These are phyloP conservation scores for Rhamnella rubrinervis DNA, from an alignment of 331 rosid genomes.

Conservation along the genomic window DNA sequence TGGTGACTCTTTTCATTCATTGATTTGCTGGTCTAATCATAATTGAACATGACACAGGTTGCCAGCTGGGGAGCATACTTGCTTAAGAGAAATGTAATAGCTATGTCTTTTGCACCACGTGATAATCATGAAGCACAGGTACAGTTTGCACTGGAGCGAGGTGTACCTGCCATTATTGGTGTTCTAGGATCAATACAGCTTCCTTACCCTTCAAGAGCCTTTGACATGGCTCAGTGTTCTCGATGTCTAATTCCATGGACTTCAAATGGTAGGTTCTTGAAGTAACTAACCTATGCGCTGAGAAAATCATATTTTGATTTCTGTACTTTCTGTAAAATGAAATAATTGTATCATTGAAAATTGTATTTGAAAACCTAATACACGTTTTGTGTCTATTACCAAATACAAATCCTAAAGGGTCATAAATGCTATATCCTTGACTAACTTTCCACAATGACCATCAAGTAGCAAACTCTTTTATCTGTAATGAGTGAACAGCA, in stretches of 20 bases:
- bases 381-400: too few species aligned
- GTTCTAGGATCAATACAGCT: slow-evolving; percentile 88
- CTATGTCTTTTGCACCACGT: slow-evolving; percentile 95
- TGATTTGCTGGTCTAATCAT: slow-evolving; percentile 31
- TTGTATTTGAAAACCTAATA: neutral
- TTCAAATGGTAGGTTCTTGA: slow-evolving; percentile 61
- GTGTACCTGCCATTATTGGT: slow-evolving; percentile 91
- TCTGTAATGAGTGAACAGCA: too few species aligned
- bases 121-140: slow-evolving; percentile 99
- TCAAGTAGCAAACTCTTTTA: too few species aligned
- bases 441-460: too few species aligned
- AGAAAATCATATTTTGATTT: slow-evolving; percentile 18
- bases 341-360: neutral
- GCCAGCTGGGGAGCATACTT: slow-evolving; percentile 99
- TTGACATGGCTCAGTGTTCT: slow-evolving; percentile 98
- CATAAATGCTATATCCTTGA: too few species aligned
- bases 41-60: slow-evolving; percentile 53
- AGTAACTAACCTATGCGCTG: slow-evolving; percentile 6
- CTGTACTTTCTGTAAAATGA: slow-evolving; percentile 12
- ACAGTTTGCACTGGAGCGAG: slow-evolving; percentile 96
- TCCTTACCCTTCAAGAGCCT: slow-evolving; percentile 89
- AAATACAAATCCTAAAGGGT: too few species aligned
- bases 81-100: slow-evolving; percentile 76
- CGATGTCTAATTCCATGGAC: slow-evolving; percentile 96
- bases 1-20: slow-evolving; percentile 11